Evolutionary conservation across 257 asterid species (phyloP), one percentile per base, ranked within the genome.

Genomic region (Salvia hispanica): DNA sequence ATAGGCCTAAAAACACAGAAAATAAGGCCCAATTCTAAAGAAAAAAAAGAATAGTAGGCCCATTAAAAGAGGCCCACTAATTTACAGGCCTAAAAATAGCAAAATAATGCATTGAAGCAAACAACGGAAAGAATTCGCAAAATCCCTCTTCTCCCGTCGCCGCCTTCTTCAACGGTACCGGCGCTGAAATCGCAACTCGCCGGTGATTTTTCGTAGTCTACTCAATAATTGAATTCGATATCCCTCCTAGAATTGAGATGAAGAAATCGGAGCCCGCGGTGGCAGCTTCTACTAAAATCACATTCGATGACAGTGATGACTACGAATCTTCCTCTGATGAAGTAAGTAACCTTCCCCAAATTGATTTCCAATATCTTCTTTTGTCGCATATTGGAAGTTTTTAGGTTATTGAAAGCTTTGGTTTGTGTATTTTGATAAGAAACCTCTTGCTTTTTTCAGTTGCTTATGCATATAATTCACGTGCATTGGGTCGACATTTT

Each of bases 281-380:
- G 31, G 78, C 80, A 40, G 66, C 83, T 28, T 74, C 90, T 44
- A 88, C 72, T 76, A 86, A 83, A 79, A 83, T 86, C 59, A 71
- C 25, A 72, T 84, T 88, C 9, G 81, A 79, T 2, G 91, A 85
- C 52, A 69, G 77, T 5, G 85, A 83, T 51, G 79, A 77, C 28
- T 25, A 69, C 28, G 75, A 74, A 62, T 72, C 81, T 57, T 76
- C 88, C 4, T 84, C 93, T 9, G 89, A 78, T 6, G 89, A 81
- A 2, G 97, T 87, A 71, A 72, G 92, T 43, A 71, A 9, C 54
- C 47, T 62, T 44, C 21, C 45, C 66, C 61, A 14, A 45, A 31
- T 9, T 67, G 58, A 12, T 39, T n/a, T 46, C 1, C 7, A 42
- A 8, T 16, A 28, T 5, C 28, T 16, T 9, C 36, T 14, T 2